Conservation (phyloP, 2,329 filamentous ascomycete genomes). For the Graphilbum fragrans region DNA sequence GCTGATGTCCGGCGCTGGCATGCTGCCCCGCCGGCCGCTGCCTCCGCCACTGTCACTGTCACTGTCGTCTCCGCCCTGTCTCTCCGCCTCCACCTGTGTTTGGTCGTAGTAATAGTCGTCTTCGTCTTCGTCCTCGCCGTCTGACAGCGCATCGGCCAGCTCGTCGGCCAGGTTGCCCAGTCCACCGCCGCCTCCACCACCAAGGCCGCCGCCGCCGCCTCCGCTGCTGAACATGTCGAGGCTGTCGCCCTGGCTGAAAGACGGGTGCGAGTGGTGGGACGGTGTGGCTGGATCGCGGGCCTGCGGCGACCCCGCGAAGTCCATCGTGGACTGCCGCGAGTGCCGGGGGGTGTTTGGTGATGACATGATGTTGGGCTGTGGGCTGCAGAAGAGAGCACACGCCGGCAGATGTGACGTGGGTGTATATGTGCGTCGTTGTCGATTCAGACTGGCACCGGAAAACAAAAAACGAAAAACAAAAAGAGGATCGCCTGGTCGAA, state of each 20-base stretch:
- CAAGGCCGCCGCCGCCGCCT: slow-evolving; percentile 20
- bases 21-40: neutral
- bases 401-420: too few relatives aligned
- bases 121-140: slow-evolving; percentile 45
- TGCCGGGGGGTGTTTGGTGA: slow-evolving; percentile 46
- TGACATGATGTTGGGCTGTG: slow-evolving; percentile 4
- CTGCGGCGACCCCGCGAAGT: slow-evolving; percentile 27
- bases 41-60: neutral
- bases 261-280: slow-evolving; percentile 24
- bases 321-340: slow-evolving; percentile 46
- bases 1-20: neutral
- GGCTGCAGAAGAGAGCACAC: too few relatives aligned
- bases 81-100: neutral
- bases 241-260: slow-evolving; percentile 32
- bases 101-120: slow-evolving; percentile 23
- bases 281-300: slow-evolving; percentile 35
- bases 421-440: too few relatives aligned
- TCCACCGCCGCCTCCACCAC: slow-evolving; percentile 18
- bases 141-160: slow-evolving; percentile 60
- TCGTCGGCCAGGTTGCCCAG: slow-evolving; percentile 74
- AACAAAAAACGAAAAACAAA: too few relatives aligned
- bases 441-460: too few relatives aligned
- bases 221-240: slow-evolving; percentile 31
- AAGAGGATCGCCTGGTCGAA: too few relatives aligned
- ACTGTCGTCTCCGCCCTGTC: neutral